Evolutionary conservation across 805 yeast species (phyloP).

Genomic region (Deakozyma indianensis): DNA sequence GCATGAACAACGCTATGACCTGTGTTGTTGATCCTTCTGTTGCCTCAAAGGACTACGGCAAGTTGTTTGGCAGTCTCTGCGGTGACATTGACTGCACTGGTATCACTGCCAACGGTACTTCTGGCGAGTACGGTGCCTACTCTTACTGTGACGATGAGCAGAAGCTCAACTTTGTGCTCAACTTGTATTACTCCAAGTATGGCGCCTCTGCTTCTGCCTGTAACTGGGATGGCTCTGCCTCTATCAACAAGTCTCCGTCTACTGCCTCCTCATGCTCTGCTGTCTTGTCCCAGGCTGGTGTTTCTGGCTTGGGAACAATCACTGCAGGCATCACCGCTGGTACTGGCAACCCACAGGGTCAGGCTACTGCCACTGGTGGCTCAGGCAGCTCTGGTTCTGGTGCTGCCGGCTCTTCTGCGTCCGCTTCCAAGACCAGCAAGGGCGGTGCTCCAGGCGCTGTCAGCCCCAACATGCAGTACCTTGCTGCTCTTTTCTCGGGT

Average conservation of each 20-base stretch:
- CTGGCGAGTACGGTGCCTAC: slow-evolving; percentile 58
- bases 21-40: slow-evolving; percentile 49
- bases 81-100: slow-evolving; percentile 44
- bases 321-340: slow-evolving; percentile 25
- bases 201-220: slow-evolving; percentile 39
- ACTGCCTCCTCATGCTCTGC: slow-evolving; percentile 38
- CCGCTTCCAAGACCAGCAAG: slow-evolving; percentile 1
- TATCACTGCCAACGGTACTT: slow-evolving; percentile 43
- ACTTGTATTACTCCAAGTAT: slow-evolving; percentile 43
- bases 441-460: slow-evolving; percentile 2
- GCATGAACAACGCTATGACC: slow-evolving; percentile 35
- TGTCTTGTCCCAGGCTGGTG: slow-evolving; percentile 48
- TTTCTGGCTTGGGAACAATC: slow-evolving; percentile 50
- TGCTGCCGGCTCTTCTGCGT: slow-evolving; percentile 2
- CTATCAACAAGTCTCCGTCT: slow-evolving; percentile 28
- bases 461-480: slow-evolving; percentile 2
- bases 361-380: slow-evolving; percentile 8
- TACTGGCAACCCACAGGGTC: slow-evolving; percentile 7
- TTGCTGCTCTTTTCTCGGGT: slow-evolving; percentile 4
- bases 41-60: slow-evolving; percentile 39
- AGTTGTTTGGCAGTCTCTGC: slow-evolving; percentile 46
- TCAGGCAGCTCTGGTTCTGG: slow-evolving; percentile 5
- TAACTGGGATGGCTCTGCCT: slow-evolving; percentile 57
- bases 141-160: slow-evolving; percentile 62
- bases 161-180: slow-evolving; percentile 51